phyloP scores from a whole-genome alignment of 2,329 filamentous ascomycete genomes.

The Dactylonectria estremocensis region DNA sequence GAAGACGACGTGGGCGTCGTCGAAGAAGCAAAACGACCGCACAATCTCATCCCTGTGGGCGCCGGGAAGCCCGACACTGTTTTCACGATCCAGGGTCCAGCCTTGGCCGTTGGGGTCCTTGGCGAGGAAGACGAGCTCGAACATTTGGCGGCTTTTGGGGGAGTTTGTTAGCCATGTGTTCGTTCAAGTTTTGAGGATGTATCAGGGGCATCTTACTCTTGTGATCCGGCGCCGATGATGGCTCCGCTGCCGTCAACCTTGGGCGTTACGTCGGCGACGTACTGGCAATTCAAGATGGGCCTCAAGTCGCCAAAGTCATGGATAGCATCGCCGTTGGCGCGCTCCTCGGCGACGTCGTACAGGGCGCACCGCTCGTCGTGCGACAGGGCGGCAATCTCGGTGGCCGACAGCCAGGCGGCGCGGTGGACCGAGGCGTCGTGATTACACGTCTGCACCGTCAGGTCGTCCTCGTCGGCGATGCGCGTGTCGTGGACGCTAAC shows the following conservation, averaged over 20 bases:
- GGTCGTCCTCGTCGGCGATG: conserved; percentile 82
- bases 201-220: conserved; percentile 69
- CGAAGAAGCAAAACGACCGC: conserved; percentile 75
- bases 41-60: conserved; percentile 77
- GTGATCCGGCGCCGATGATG: conserved; percentile 75
- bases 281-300: conserved; percentile 77
- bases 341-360: conserved; percentile 77
- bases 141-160: conserved; percentile 66
- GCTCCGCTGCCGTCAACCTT: conserved; percentile 72
- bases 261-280: conserved; percentile 77
- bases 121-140: conserved; percentile 73
- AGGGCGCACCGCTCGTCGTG: conserved; percentile 85
- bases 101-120: conserved; percentile 57
- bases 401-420: conserved; percentile 77
- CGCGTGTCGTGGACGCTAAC: conserved; percentile 83
- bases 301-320: conserved; percentile 79
- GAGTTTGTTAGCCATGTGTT: not conserved
- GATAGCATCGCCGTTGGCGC: conserved; percentile 70
- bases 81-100: conserved; percentile 71
- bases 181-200: conserved; percentile 37
- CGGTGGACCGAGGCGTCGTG: conserved; percentile 82
- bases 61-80: conserved; percentile 72
- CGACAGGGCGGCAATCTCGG: conserved; percentile 79
- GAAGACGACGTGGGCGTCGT: conserved; percentile 71
- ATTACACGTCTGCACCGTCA: conserved; percentile 84